Evolutionary conservation across 2,329 filamentous ascomycete species (phyloP), one percentile per base, ranked within the genome.

Genomic region (Penicillium janthinellum): DNA sequence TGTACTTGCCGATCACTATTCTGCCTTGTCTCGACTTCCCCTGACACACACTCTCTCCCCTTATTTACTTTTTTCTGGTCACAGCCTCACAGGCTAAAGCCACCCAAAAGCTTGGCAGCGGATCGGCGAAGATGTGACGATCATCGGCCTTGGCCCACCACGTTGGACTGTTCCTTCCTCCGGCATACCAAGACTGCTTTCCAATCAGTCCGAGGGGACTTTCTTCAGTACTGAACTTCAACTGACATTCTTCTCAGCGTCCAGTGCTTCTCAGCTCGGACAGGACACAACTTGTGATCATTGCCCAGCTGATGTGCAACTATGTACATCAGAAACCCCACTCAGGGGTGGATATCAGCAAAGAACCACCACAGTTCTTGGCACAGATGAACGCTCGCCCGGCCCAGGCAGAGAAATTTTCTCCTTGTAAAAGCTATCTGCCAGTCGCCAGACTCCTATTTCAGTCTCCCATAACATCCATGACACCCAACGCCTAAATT

Each of bases 41-140:
- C 39, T 25, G 25, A 35, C 11, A n/a, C n/a, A n/a, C n/a, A n/a
- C 45, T 35, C 44, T 53, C 20, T 20, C 6, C 39, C 34, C 15
- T n/a, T 37, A 17, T 38, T 41, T 54, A 47, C 49, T 44, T 41
- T 58, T 58, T 47, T 20, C 39, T 38, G 31, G 52, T 50, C 38
- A n/a, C 20, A 20, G 17, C 44, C 34, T 34, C 38, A 25, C 31
- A 57, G 49, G 50, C 65, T 66, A 68, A 64, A 66, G 67, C 66
- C 67, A 67, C 69, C 34, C 52, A 14, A 65, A 70, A 68, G 70
- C 71, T 73, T 73, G 71, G 71, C 71, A 66, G 70, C 67, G 70
- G 71, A 52, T 57, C 61, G 54, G 62, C 60, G 62, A 69, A 52
- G 69, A 68, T 70, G 66, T 60, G 70, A 71, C 67, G 71, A 73